phyloP scores from a whole-genome alignment of 2,329 filamentous ascomycete species.

The Ophiobolus disseminans region DNA sequence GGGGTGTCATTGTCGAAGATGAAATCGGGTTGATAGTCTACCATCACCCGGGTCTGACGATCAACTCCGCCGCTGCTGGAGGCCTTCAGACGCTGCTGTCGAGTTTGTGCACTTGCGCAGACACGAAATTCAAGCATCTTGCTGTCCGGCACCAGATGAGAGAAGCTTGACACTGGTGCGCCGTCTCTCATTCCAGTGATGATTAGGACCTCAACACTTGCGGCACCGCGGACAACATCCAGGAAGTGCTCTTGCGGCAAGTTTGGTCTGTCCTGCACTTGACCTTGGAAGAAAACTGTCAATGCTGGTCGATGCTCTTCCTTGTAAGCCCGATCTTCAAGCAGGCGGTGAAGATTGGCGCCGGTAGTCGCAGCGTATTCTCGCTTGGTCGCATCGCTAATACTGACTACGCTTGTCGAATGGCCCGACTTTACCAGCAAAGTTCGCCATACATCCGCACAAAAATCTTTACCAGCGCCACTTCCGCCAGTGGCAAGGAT shows the following conservation, averaged over 20 bases:
- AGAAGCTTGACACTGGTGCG: conserved; percentile 61
- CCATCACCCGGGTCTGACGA: conserved; percentile 1
- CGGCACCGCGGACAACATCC: conserved; percentile 51
- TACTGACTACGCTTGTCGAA: conserved; percentile 36
- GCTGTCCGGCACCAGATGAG: conserved; percentile 61
- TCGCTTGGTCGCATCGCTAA: conserved; percentile 63
- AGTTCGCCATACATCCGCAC: conserved; percentile 61
- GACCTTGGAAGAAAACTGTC: conserved; percentile 59
- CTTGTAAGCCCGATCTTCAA: conserved; percentile 66
- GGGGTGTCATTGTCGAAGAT: conserved; percentile 60
- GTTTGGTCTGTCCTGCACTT: conserved; percentile 52
- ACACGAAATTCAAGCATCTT: conserved; percentile 64
- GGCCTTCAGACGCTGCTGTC: conserved; percentile 6
- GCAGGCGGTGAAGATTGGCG: conserved; percentile 57
- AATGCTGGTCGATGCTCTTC: conserved; percentile 64
- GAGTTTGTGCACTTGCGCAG: conserved; percentile 49
- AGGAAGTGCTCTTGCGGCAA: conserved; percentile 54
- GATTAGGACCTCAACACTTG: conserved; percentile 60
- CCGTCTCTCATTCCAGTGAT: conserved; percentile 70
- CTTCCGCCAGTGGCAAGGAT: conserved; percentile 63
- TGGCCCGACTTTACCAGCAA: conserved; percentile 43
- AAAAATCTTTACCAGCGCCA: conserved; percentile 67
- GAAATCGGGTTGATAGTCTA: conserved; percentile 53
- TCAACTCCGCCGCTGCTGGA: conserved; percentile 7
- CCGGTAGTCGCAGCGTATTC: conserved; percentile 61